Evolutionary conservation across 805 yeast genomes (phyloP), one percentile per base, ranked within the genome.

Genomic region (Wickerhamomyces bovis): DNA sequence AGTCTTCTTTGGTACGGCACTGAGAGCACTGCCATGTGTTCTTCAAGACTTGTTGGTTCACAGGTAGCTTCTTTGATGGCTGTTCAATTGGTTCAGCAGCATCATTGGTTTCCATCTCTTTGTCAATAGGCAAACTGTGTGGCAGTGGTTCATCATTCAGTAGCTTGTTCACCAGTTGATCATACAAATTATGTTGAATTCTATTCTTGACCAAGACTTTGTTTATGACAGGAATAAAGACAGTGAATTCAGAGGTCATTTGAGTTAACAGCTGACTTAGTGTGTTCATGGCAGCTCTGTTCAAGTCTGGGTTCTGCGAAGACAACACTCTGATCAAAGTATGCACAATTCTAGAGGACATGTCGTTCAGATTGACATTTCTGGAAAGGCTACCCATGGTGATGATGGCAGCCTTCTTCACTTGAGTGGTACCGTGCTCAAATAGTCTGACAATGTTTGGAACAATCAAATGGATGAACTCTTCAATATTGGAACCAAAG

Each of bases 21-120:
- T 88, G 92, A 21, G 86, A 78, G 23, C 96, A 85, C 55, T 89
- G 96, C 98, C 99, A 94, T 1, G 90, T 88, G 39, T 80, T 78
- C 57, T 87, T 83, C 56, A 94, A 70, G 9, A 71, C 71, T 44
- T 72, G 73, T 53, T 79, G 83, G 52, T 80, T 80, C 4, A 80
- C 78, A 0, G 96, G 90, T 11, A 92, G 69, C 56, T 87, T 87
- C 56, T 84, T 81, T 3, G 83, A 73, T 1, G 85, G 80, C 52
- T 83, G 78, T 49, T 83, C 92, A 18, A 82, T 76, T 42, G 83
- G 87, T 2, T 65, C 61, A 4, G 60, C 44, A 7, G 61, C 62
- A 38, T 71, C 64, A 35, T 53, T 60, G 1, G 57, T 46, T 6
- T 63, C 65, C 49, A 70, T 73, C 28, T 81, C 87, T 52, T 80